These are phyloP conservation scores for Huntiella moniliformis DNA, from an alignment of 2,329 filamentous ascomycete species.

Conservation along the genomic window DNA sequence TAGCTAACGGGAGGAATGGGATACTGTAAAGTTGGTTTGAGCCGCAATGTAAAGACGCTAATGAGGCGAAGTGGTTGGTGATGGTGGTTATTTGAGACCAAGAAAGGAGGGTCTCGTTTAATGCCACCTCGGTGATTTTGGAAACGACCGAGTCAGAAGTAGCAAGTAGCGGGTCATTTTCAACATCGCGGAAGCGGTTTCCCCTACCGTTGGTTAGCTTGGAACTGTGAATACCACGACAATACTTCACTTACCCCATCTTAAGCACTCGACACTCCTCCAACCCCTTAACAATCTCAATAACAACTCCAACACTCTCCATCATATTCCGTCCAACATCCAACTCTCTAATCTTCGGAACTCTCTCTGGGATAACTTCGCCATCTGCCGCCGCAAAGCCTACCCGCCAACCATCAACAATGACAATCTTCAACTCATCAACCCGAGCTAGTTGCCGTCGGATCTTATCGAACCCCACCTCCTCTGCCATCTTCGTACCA, in stretches of 20 bases:
- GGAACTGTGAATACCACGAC: neutral
- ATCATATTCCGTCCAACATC: slow-evolving; percentile 77
- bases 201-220: slow-evolving; percentile 31
- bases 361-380: slow-evolving; percentile 29
- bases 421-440: slow-evolving; percentile 57
- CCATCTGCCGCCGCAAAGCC: slow-evolving; percentile 18
- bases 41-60: slow-evolving; percentile 32
- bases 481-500: slow-evolving; percentile 73
- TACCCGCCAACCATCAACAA: slow-evolving; percentile 62
- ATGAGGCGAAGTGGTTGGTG: slow-evolving; percentile 31
- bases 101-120: slow-evolving; percentile 47
- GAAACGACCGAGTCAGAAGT: slow-evolving; percentile 24
- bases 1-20: slow-evolving; percentile 20
- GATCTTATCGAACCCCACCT: slow-evolving; percentile 91
- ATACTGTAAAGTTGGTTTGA: slow-evolving; percentile 40
- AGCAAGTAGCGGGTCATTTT: slow-evolving; percentile 20
- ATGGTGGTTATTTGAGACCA: slow-evolving; percentile 45
- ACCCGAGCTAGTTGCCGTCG: slow-evolving; percentile 60
- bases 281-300: slow-evolving; percentile 52
- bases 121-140: slow-evolving; percentile 38
- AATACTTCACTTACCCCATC: slow-evolving; percentile 6
- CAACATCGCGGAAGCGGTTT: slow-evolving; percentile 43
- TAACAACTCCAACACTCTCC: slow-evolving; percentile 44
- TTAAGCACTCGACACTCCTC: slow-evolving; percentile 41
- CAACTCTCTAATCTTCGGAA: slow-evolving; percentile 53